Conservation (phyloP, 129 eudicot genomes). For the Flaveria brownii region DNA sequence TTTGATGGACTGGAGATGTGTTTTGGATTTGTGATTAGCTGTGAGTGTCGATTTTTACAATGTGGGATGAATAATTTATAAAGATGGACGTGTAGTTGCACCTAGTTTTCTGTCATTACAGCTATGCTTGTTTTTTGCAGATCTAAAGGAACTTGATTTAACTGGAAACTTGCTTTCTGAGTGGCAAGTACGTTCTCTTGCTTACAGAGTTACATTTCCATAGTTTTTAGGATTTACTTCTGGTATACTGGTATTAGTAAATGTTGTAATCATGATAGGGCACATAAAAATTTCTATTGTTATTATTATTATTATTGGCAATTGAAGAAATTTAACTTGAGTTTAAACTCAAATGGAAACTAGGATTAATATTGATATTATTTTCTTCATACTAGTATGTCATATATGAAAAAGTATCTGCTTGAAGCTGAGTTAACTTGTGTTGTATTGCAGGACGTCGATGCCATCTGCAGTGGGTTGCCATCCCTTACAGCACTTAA, state of each 20-base stretch:
- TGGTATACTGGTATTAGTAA: not conserved
- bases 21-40: slow-evolving; percentile 11
- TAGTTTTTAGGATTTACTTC: slow-evolving; percentile 2
- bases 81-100: slow-evolving; percentile 5
- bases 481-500: slow-evolving; percentile 72
- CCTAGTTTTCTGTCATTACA: slow-evolving; percentile 10
- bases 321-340: slow-evolving; percentile 11
- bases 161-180: slow-evolving; percentile 82
- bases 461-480: slow-evolving; percentile 61
- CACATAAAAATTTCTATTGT: slow-evolving; percentile 1
- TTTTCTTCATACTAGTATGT: slow-evolving; percentile 16
- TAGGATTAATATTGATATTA: slow-evolving; percentile 9
- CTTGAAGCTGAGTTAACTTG: slow-evolving; percentile 12
- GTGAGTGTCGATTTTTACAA: not conserved
- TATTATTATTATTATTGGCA: not conserved
- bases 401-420: slow-evolving; percentile 3
- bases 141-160: slow-evolving; percentile 91
- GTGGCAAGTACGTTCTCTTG: slow-evolving; percentile 70
- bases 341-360: slow-evolving; percentile 3
- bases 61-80: not conserved
- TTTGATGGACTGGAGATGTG: not conserved
- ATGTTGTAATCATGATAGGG: not conserved
- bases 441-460: slow-evolving; percentile 67
- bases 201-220: not conserved
- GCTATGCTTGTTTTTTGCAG: slow-evolving; percentile 48